Conservation (phyloP, 1,139 yeast genomes). For the Debaryomyces nepalensis region DNA sequence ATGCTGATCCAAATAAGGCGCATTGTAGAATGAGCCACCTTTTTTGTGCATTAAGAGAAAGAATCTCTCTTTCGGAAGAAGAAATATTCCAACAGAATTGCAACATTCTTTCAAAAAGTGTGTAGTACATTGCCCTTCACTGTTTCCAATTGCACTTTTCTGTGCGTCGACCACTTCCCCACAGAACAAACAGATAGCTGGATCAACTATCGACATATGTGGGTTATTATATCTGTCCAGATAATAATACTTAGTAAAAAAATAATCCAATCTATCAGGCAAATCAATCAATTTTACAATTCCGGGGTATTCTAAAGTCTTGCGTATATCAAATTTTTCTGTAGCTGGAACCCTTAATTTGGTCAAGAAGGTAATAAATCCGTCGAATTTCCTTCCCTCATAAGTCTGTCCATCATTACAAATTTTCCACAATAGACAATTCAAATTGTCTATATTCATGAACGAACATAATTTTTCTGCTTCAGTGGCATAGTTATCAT, state of each 20-base stretch:
- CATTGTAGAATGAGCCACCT: slow-evolving; percentile 82
- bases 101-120: slow-evolving; percentile 70
- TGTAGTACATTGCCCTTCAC: slow-evolving; percentile 68
- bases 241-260: slow-evolving; percentile 64
- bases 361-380: slow-evolving; percentile 23
- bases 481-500: slow-evolving; percentile 45
- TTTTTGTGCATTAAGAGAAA: slow-evolving; percentile 65
- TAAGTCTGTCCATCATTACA: slow-evolving; percentile 13
- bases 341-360: slow-evolving; percentile 11
- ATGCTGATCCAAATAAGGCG: slow-evolving; percentile 85
- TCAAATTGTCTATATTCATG: slow-evolving; percentile 51
- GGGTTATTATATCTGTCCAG: slow-evolving; percentile 48
- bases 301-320: slow-evolving; percentile 67
- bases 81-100: slow-evolving; percentile 73
- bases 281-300: slow-evolving; percentile 58
- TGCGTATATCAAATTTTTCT: slow-evolving; percentile 20
- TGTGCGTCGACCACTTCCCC: slow-evolving; percentile 74
- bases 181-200: slow-evolving; percentile 88
- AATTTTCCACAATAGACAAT: slow-evolving; percentile 24
- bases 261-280: slow-evolving; percentile 71
- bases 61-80: slow-evolving; percentile 78
- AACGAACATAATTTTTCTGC: slow-evolving; percentile 60
- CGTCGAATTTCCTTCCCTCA: slow-evolving; percentile 25
- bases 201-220: slow-evolving; percentile 59
- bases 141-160: slow-evolving; percentile 53